Percentiles rank a stretch among this genome's conserved stretches.
Conservation (phyloP, 2,329 filamentous ascomycete species). For the Aspergillus pseudonomiae region DNA sequence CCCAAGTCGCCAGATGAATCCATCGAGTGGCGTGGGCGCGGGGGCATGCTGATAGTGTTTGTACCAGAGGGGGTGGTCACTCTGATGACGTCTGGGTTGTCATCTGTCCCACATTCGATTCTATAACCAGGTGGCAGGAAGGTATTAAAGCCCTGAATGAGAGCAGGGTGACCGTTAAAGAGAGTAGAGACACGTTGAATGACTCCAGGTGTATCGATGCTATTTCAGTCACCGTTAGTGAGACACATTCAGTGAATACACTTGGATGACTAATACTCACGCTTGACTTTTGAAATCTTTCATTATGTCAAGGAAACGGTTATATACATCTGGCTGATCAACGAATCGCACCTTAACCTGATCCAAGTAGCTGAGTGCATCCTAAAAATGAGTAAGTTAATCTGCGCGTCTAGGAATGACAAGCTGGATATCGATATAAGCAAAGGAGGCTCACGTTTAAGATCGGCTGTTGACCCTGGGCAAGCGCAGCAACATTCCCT, state of each 20-base stretch:
- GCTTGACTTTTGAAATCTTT: slow-evolving; percentile 99
- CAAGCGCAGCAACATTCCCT: slow-evolving; percentile 60
- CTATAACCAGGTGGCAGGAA: slow-evolving; percentile 94
- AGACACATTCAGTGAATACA: slow-evolving; percentile 11
- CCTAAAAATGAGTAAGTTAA: slow-evolving; percentile 53
- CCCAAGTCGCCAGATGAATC: slow-evolving; percentile 37
- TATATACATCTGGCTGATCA: slow-evolving; percentile 96
- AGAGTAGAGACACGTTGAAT: slow-evolving; percentile 95
- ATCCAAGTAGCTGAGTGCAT: slow-evolving; percentile 92
- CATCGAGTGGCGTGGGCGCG: slow-evolving; percentile 40
- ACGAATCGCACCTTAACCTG: slow-evolving; percentile 98
- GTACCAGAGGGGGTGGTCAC: slow-evolving; percentile 99
- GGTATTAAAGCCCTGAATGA: slow-evolving; percentile 98
- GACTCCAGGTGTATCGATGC: slow-evolving; percentile 95
- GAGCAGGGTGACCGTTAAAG: slow-evolving; percentile 90
- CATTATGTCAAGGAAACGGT: slow-evolving; percentile 97
- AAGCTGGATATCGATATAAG: background rate
- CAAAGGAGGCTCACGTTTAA: slow-evolving; percentile 58
- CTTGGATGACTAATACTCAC: slow-evolving; percentile 54
- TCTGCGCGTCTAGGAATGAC: background rate
- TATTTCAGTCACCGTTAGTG: slow-evolving; percentile 26
- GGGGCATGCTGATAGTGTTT: slow-evolving; percentile 78
- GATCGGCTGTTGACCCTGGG: slow-evolving; percentile 82
- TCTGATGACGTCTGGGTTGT: slow-evolving; percentile 92
- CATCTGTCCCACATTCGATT: slow-evolving; percentile 92